Evolutionary conservation across 805 yeast species (phyloP).

Genomic region (Nakazawaea ishiwadae): DNA sequence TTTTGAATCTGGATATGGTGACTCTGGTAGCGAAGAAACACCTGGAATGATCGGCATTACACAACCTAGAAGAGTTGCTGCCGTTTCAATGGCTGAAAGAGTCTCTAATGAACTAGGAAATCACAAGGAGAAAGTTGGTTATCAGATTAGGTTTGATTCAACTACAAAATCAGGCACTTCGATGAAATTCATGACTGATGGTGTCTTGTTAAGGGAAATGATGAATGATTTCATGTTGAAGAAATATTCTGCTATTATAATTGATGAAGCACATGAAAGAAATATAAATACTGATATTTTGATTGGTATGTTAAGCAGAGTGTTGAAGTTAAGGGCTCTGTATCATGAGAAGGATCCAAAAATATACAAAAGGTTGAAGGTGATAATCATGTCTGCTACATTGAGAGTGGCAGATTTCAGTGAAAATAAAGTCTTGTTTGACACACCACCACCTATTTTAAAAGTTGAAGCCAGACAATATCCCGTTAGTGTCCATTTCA

Average conservation of each 20-base stretch:
- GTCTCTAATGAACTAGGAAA: constrained; percentile 74
- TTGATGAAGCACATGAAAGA: constrained; percentile 98
- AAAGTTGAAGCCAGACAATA: constrained; percentile 90
- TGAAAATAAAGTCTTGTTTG: constrained; percentile 68
- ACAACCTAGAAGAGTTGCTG: constrained; percentile 93
- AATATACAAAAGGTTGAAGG: constrained; percentile 59
- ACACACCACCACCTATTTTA: constrained; percentile 76
- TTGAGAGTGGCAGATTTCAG: constrained; percentile 90
- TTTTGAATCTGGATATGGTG: constrained; percentile 89
- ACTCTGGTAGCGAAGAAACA: constrained; percentile 42
- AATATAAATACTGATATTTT: constrained; percentile 93
- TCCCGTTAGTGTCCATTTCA: constrained; percentile 91
- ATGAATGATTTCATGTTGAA: constrained; percentile 77
- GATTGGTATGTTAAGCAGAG: constrained; percentile 91
- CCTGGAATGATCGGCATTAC: constrained; percentile 97
- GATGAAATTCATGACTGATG: constrained; percentile 89
- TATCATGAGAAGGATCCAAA: constrained; percentile 42
- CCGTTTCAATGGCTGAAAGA: constrained; percentile 86
- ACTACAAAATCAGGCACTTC: constrained; percentile 61
- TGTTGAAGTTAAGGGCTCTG: constrained; percentile 64
- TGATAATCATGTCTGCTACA: constrained; percentile 96
- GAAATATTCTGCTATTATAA: constrained; percentile 80
- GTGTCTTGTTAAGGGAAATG: constrained; percentile 90
- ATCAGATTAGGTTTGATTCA: constrained; percentile 80
- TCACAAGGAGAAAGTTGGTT: constrained; percentile 65